phyloP scores from a whole-genome alignment of 768 basidiomycete species.

The Sarcodon aspratus region DNA sequence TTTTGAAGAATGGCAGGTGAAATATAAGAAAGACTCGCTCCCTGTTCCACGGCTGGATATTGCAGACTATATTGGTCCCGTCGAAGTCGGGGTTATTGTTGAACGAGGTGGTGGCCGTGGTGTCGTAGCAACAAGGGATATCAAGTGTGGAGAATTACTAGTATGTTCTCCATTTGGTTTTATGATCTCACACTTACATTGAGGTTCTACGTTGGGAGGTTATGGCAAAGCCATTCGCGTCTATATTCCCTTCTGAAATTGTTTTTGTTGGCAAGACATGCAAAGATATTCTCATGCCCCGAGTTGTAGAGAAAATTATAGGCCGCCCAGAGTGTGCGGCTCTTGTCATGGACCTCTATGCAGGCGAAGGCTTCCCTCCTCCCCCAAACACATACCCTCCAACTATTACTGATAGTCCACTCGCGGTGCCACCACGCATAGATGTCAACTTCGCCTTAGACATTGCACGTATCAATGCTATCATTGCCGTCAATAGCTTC shows the following conservation, averaged over 20 bases:
- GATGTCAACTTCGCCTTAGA: conserved; percentile 10
- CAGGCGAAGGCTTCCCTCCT: conserved; percentile 10
- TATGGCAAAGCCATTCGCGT: conserved; percentile 17
- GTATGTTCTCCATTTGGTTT: conserved; percentile 5
- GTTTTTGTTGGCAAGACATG: conserved; percentile 1
- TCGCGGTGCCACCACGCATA: conserved; percentile 2
- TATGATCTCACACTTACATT: not conserved
- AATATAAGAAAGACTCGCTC: too few relatives aligned
- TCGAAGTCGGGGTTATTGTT: conserved; percentile 8
- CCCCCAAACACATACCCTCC: conserved; percentile 10
- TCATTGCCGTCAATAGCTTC: conserved; percentile 14
- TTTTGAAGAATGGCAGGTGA: conserved; percentile 6
- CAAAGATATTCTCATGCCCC: conserved; percentile 4
- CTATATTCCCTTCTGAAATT: conserved; percentile 7
- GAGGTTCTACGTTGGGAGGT: conserved; percentile 6
- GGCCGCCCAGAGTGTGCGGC: conserved; percentile 12
- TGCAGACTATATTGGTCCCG: conserved; percentile 13
- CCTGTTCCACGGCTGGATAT: conserved; percentile 10
- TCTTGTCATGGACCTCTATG: conserved; percentile 15
- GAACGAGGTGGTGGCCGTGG: conserved; percentile 17
- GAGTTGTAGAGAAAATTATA: conserved; percentile 8
- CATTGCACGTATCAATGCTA: conserved; percentile 13
- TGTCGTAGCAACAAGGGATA: conserved; percentile 9
- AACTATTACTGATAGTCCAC: not conserved
- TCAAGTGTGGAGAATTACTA: conserved; percentile 15